These are phyloP conservation scores for Sistotremastrum niveocremeum DNA, from an alignment of 768 basidiomycete species.

Conservation along the genomic window DNA sequence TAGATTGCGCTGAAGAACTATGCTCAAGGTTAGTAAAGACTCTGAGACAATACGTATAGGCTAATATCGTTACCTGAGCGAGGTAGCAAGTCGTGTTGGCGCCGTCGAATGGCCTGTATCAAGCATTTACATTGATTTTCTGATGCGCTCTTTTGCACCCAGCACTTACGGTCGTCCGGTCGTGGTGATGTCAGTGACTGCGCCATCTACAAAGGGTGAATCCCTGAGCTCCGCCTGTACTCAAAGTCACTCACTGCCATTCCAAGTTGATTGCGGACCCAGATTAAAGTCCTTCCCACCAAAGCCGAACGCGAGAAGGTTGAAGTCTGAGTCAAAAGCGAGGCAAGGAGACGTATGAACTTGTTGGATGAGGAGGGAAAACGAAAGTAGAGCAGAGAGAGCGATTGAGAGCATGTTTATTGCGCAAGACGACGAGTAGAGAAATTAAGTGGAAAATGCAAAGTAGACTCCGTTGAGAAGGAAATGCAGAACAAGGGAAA, in stretches of 20 bases:
- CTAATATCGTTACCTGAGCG: constrained; percentile 33
- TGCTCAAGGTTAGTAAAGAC: constrained; percentile 2
- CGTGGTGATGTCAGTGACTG: constrained; percentile 53
- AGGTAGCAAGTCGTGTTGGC: constrained; percentile 57
- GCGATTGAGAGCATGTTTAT: too few relatives aligned
- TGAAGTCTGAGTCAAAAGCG: constrained; percentile 68
- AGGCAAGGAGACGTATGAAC: constrained; percentile 45
- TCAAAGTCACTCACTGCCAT: constrained; percentile 26
- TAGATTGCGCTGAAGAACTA: constrained; percentile 83
- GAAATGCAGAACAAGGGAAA: too few relatives aligned
- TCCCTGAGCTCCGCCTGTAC: not conserved
- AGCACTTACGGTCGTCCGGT: constrained; percentile 61
- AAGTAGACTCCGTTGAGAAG: too few relatives aligned
- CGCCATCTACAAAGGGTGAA: not conserved
- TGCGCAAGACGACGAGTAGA: too few relatives aligned
- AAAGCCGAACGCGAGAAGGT: constrained; percentile 77
- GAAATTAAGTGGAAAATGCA: too few relatives aligned
- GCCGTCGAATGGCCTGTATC: constrained; percentile 48
- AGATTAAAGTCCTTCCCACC: constrained; percentile 76
- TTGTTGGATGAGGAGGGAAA: constrained; percentile 13
- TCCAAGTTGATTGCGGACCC: constrained; percentile 59
- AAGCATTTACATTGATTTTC: constrained; percentile 1
- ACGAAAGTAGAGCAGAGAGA: too few relatives aligned
- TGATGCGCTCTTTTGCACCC: not conserved
- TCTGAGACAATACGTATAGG: not conserved